Base-by-base conservation (phyloP, 257 asterid species). In the Petunia secreta region DNA sequence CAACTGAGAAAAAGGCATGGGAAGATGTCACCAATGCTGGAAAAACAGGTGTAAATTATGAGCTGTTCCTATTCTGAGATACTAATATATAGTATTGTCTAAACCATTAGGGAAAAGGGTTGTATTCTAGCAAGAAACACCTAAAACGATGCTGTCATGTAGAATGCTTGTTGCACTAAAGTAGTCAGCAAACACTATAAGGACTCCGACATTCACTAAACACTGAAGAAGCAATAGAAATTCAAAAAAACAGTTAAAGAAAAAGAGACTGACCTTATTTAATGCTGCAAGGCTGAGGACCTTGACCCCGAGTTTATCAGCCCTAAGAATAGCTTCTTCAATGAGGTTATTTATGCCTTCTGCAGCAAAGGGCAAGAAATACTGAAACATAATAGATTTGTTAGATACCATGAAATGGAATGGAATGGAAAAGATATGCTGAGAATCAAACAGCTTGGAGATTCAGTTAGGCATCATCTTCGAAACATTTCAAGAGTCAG, bases 261-360 rank as follows among this genome's bases (percentile, higher is more conserved):
- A 84, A 79, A 60, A 44, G 75, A 52, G 73, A 81, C 79, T 74
- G 11, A 89, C 99, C 96, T 96, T 96, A 67, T 96, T 94, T 55
- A 96, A 80, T 16, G 98, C 98, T 64, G 99, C 99, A 59, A 96
- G 99, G 89, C 97, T 94, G 37, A 94, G 89, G 82, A 96, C 98
- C 90, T 96, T 89, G 53, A 94, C 93, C 38, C 99, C 98, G 68
- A 94, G 86, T 84, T 79, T 92, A 66, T 96, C 95, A 65, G 99
- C 99, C 78, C 81, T 88, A n/a, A 96, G 92, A 83, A 96, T 94
- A 40, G 99, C 97, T 43, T 92, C 96, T 87, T 94, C 98, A 40
- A 96, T 96, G 63, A 83, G 98, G 2, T 90, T 91, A 79, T 96
- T 96, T 82, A 96, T 96, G 79, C 98, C 99, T 65, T 91, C 85